Conservation (phyloP, 2,329 filamentous ascomycete genomes). For the Aspergillus bombycis region DNA sequence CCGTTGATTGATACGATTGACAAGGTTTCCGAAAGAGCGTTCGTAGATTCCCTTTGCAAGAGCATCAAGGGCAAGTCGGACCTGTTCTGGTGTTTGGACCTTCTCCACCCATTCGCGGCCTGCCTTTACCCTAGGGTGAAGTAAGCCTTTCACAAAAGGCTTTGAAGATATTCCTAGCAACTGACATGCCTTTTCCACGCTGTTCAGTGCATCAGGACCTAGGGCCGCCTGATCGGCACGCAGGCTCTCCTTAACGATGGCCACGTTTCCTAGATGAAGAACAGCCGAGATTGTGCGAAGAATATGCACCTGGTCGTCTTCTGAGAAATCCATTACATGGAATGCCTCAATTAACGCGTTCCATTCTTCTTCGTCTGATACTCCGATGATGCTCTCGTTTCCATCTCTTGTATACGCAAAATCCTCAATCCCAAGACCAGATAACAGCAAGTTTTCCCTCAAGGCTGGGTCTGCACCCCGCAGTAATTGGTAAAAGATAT, state of each 20-base stretch:
- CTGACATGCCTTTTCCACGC: slow-evolving; percentile 77
- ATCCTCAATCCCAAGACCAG: slow-evolving; percentile 75
- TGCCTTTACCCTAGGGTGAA: slow-evolving; percentile 93
- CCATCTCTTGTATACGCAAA: slow-evolving; percentile 91
- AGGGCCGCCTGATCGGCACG: slow-evolving; percentile 88
- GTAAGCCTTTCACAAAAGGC: slow-evolving; percentile 81
- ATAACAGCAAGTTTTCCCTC: slow-evolving; percentile 76
- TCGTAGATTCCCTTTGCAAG: slow-evolving; percentile 98
- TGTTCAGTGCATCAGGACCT: slow-evolving; percentile 71
- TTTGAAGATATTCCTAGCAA: slow-evolving; percentile 84
- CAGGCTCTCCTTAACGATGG: slow-evolving; percentile 85
- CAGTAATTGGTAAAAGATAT: slow-evolving; percentile 94
- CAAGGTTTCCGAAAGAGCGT: slow-evolving; percentile 89
- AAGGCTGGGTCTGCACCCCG: slow-evolving; percentile 76
- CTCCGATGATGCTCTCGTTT: slow-evolving; percentile 86
- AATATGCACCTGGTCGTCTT: slow-evolving; percentile 80
- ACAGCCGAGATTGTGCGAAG: slow-evolving; percentile 87
- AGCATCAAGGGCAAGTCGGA: slow-evolving; percentile 84
- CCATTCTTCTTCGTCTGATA: slow-evolving; percentile 93
- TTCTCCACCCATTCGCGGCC: slow-evolving; percentile 98
- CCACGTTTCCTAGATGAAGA: slow-evolving; percentile 89
- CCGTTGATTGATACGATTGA: slow-evolving; percentile 87
- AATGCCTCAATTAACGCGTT: slow-evolving; percentile 88
- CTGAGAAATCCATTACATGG: slow-evolving; percentile 87
- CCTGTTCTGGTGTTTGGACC: slow-evolving; percentile 95